Evolutionary conservation across 106 monocot genomes (phyloP).

Genomic region (Dioscorea alata): DNA sequence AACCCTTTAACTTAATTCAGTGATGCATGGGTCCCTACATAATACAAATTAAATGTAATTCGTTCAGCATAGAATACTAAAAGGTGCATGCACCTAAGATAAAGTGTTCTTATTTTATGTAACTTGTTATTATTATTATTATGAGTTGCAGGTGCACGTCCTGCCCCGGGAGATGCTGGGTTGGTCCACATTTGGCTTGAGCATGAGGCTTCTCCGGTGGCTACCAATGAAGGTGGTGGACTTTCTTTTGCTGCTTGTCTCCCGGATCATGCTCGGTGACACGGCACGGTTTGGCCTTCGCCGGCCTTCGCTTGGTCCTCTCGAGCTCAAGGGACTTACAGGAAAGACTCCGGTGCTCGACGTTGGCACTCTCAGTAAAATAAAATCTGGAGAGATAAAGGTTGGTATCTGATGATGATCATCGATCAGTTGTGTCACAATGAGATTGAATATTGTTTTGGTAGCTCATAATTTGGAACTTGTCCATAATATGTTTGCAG

Average conservation of each 20-base stretch:
- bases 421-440: neutral
- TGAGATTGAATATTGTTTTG: no score
- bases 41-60: no score
- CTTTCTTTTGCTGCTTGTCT: slow-evolving; percentile 14
- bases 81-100: no score
- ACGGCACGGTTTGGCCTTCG: slow-evolving; percentile 17
- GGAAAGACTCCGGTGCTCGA: slow-evolving; percentile 40
- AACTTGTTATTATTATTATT: neutral
- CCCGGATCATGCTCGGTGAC: slow-evolving; percentile 21
- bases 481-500: slow-evolving; percentile 8
- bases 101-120: no score
- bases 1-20: neutral
- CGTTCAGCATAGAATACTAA: no score
- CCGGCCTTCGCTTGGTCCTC: slow-evolving; percentile 20
- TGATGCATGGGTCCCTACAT: neutral
- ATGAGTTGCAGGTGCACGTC: slow-evolving; percentile 20
- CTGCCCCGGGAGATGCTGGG: slow-evolving; percentile 26
- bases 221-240: slow-evolving; percentile 13
- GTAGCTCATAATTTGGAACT: no score
- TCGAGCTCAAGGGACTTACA: slow-evolving; percentile 26
- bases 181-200: slow-evolving; percentile 21
- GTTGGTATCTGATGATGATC: neutral
- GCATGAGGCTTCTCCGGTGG: slow-evolving; percentile 25
- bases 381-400: slow-evolving; percentile 20
- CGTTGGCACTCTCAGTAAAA: slow-evolving; percentile 20